Conservation (phyloP, 768 basidiomycete species). For the Cyathus striatus region DNA sequence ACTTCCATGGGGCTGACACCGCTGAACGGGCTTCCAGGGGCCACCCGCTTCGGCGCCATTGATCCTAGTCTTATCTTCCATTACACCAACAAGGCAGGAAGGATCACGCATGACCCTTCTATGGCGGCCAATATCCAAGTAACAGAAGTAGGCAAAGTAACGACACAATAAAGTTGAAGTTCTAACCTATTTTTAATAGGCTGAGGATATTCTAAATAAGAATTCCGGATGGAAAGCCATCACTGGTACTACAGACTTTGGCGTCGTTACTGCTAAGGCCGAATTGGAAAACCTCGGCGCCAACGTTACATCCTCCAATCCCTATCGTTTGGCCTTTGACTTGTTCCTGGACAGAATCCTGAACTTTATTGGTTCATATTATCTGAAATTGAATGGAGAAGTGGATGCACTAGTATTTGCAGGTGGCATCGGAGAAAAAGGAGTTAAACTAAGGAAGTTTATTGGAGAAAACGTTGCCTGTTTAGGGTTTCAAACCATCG, state of each 20-base stretch:
- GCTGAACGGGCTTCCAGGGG: slow-evolving; percentile 82
- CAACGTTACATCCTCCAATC: slow-evolving; percentile 22
- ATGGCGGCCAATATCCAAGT: slow-evolving; percentile 44
- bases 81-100: slow-evolving; percentile 50
- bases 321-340: slow-evolving; percentile 64
- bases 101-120: slow-evolving; percentile 50
- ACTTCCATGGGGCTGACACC: slow-evolving; percentile 94
- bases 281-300: slow-evolving; percentile 20
- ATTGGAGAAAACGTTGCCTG: slow-evolving; percentile 49
- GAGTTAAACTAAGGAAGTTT: slow-evolving; percentile 52
- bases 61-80: slow-evolving; percentile 91
- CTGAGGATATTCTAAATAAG: slow-evolving; percentile 71
- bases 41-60: slow-evolving; percentile 77
- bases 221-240: slow-evolving; percentile 76
- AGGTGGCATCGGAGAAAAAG: slow-evolving; percentile 84
- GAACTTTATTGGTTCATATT: slow-evolving; percentile 69
- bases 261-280: slow-evolving; percentile 49
- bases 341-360: slow-evolving; percentile 74
- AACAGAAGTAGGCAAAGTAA: slow-evolving; percentile 36
- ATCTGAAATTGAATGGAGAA: slow-evolving; percentile 59
- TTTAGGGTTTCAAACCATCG: slow-evolving; percentile 56
- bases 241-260: slow-evolving; percentile 81
- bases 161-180: too few relatives aligned
- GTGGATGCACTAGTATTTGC: slow-evolving; percentile 83
- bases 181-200: too few relatives aligned